Percentiles rank a stretch among this genome's conserved stretches.
These are phyloP conservation scores for Yamadazyma sp. DNA, from an alignment of 805 yeast genomes.

Conservation along the genomic window DNA sequence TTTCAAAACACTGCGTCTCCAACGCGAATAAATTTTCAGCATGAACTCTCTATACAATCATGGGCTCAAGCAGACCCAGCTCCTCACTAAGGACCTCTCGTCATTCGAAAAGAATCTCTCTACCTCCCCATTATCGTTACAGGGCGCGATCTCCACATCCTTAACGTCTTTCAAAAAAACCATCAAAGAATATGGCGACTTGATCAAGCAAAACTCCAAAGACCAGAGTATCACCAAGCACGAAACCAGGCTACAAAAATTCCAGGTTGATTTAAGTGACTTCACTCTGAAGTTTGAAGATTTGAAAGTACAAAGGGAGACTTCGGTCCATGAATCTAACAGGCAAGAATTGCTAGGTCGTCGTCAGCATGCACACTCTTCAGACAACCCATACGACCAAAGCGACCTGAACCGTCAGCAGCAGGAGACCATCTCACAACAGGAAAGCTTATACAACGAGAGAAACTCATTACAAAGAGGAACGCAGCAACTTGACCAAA, in stretches of 20 bases:
- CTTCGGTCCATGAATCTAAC: slow-evolving; percentile 43
- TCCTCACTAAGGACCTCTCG: slow-evolving; percentile 66
- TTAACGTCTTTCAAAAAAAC: slow-evolving; percentile 74
- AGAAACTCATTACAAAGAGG: slow-evolving; percentile 63
- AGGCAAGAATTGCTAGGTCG: slow-evolving; percentile 58
- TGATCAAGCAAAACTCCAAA: slow-evolving; percentile 58
- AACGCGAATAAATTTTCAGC: slow-evolving; percentile 3
- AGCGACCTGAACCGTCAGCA: slow-evolving; percentile 19
- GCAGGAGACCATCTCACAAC: slow-evolving; percentile 36
- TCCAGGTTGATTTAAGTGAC: slow-evolving; percentile 49
- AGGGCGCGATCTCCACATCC: slow-evolving; percentile 78
- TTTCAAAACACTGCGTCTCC: too few species aligned
- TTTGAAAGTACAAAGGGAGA: slow-evolving; percentile 59
- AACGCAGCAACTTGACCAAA: slow-evolving; percentile 81
- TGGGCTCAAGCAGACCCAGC: slow-evolving; percentile 81
- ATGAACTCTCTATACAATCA: slow-evolving; percentile 87
- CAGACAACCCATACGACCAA: slow-evolving; percentile 52
- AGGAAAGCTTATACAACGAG: slow-evolving; percentile 72
- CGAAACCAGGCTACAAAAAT: slow-evolving; percentile 51
- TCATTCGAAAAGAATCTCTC: slow-evolving; percentile 64
- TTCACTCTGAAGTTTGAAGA: slow-evolving; percentile 51
- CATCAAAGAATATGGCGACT: slow-evolving; percentile 61
- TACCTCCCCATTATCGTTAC: slow-evolving; percentile 71
- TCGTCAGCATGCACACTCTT: slow-evolving; percentile 27
- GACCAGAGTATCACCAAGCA: slow-evolving; percentile 55